phyloP scores from a whole-genome alignment of 2,329 filamentous ascomycete genomes.

The Akanthomyces dipterigenus region DNA sequence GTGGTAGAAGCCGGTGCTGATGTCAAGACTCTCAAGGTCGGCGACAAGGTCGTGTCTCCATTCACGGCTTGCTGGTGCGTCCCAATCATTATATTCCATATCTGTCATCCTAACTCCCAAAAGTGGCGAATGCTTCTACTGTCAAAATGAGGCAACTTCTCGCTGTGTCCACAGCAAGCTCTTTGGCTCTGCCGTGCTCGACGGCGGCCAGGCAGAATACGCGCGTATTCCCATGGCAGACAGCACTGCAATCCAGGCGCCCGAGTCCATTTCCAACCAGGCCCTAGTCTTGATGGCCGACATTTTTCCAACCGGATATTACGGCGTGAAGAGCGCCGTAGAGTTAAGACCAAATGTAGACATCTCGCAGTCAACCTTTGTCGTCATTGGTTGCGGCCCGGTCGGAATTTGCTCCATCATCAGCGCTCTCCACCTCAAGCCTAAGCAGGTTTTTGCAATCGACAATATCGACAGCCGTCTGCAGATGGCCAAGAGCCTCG shows the following conservation, averaged over 20 bases:
- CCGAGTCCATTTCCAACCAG: slow-evolving; percentile 61
- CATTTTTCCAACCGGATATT: slow-evolving; percentile 84
- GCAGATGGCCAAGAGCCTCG: slow-evolving; percentile 63
- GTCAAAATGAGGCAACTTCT: slow-evolving; percentile 66
- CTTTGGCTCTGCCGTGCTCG: slow-evolving; percentile 62
- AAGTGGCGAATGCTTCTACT: slow-evolving; percentile 72
- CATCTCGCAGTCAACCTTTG: slow-evolving; percentile 54
- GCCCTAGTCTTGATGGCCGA: slow-evolving; percentile 84
- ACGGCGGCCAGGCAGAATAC: slow-evolving; percentile 78
- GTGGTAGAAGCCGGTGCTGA: slow-evolving; percentile 60
- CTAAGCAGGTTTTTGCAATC: slow-evolving; percentile 70
- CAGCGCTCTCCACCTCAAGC: slow-evolving; percentile 67
- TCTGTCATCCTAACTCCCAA: slow-evolving; percentile 2
- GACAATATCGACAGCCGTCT: slow-evolving; percentile 72
- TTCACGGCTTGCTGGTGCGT: slow-evolving; percentile 74
- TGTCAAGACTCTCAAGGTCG: slow-evolving; percentile 63
- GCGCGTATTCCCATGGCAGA: slow-evolving; percentile 77
- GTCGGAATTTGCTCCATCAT: slow-evolving; percentile 80
- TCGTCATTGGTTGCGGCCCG: slow-evolving; percentile 78
- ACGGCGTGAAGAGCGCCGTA: slow-evolving; percentile 74
- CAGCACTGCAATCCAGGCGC: slow-evolving; percentile 67
- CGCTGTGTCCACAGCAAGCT: slow-evolving; percentile 65
- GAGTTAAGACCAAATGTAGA: slow-evolving; percentile 42
- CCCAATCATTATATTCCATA: not conserved
- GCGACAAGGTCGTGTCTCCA: slow-evolving; percentile 74